Percentiles rank a stretch among this genome's conserved stretches.
These are phyloP conservation scores for Scheffersomyces cryptocercus DNA, from an alignment of 1,139 yeast species.

Conservation along the genomic window DNA sequence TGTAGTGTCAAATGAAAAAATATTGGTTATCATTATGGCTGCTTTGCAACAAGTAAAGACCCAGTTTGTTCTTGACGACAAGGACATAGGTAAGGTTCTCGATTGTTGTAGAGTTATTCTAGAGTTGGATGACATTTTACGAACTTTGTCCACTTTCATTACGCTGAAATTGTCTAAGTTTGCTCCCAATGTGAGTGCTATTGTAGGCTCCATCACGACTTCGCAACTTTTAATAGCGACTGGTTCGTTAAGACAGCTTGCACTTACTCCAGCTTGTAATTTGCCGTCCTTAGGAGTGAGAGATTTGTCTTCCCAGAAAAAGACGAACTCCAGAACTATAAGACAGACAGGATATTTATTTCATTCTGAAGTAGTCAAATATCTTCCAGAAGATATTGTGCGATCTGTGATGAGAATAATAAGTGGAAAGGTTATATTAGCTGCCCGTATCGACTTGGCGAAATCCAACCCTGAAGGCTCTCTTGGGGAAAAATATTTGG, in stretches of 20 bases:
- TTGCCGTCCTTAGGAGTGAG: conserved; percentile 76
- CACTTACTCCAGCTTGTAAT: conserved; percentile 80
- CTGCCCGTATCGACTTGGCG: conserved; percentile 76
- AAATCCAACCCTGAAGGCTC: conserved; percentile 50
- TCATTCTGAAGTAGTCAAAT: conserved; percentile 52
- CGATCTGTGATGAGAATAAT: conserved; percentile 76
- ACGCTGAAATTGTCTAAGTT: conserved; percentile 55
- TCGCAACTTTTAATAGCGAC: conserved; percentile 70
- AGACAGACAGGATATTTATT: conserved; percentile 69
- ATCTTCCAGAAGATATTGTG: conserved; percentile 57
- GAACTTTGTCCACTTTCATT: conserved; percentile 53
- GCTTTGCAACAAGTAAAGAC: conserved; percentile 43
- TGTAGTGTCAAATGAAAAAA: conserved; percentile 61
- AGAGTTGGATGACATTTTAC: conserved; percentile 45
- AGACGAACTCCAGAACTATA: conserved; percentile 31
- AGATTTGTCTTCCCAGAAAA: conserved; percentile 40
- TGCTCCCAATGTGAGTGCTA: conserved; percentile 79
- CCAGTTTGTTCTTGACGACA: conserved; percentile 28
- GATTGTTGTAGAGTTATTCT: conserved; percentile 52
- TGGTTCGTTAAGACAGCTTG: conserved; percentile 72
- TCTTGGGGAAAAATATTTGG: conserved; percentile 58
- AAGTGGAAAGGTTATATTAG: conserved; percentile 77
- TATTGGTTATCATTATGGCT: conserved; percentile 74
- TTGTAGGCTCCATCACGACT: conserved; percentile 73
- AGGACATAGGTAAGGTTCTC: conserved; percentile 40